Base-by-base conservation (phyloP, 2,329 filamentous ascomycete species). In the Tolypocladium paradoxum region DNA sequence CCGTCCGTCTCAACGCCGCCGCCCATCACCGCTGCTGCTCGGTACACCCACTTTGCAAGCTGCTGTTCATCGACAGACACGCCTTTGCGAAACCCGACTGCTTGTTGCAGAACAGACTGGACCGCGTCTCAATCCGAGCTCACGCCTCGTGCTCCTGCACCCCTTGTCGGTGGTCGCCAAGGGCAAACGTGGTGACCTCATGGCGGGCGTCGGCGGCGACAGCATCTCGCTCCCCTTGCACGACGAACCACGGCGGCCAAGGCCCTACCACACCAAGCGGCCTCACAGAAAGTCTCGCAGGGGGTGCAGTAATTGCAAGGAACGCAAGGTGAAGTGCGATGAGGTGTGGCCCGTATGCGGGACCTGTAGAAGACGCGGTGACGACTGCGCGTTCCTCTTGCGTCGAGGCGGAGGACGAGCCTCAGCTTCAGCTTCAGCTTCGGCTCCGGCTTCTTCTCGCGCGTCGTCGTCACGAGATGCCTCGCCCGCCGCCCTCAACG, bases 261-360 rank as follows among this genome's bases (percentile, higher is more conserved):
- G 56, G 43, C 63, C 65, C 3, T 71, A 68, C 50, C 67, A 70
- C 55, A 53, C 66, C 29, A 82, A 81, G 62, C 71, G 77, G 12
- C 76, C 77, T 48, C 78, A 82, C 62, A 76, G 70, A 57, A 82
- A 82, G 63, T 79, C 77, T 1, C 68, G 78, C 33, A 67, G 70
- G 2, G 78, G 77, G 6, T 82, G 78, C 59, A 68, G 67, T 56
- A 77, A 75, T 60, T 82, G 78, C 70, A 82, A 81, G 64, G 63
- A 64, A 18, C 73, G 78, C 52, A 79, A 77, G 63, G 75, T 78
- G 52, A 80, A 78, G 64, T 81, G 78, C 64, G 74, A 78, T 55
- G 77, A 82, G 60, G 68, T 59, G 6, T 72, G 69, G 31, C 79
- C 79, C 0, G 60, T 67, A 3, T 82, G 78, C 59, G 71, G 71